Evolutionary conservation across 106 monocot species (phyloP).

Genomic region (Dactylorhiza incarnata): DNA sequence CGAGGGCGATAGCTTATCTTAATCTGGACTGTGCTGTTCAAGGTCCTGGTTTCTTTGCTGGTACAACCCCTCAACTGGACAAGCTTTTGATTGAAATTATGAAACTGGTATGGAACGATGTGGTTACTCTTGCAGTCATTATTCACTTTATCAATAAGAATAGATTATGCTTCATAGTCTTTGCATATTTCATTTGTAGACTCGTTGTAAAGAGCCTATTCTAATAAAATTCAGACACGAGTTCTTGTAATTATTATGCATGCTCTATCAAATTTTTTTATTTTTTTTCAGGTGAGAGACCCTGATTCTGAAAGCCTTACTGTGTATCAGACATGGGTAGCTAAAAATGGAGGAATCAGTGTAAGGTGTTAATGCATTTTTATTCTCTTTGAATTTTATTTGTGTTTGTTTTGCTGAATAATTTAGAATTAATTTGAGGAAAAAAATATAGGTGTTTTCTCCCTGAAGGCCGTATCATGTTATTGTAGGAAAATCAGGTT

Average conservation of each 20-base stretch:
- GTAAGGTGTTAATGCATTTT: constrained; percentile 36
- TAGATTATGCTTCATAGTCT: not conserved
- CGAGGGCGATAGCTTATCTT: constrained; percentile 73
- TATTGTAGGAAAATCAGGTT: not conserved
- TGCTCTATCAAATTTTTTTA: not conserved
- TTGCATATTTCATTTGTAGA: not conserved
- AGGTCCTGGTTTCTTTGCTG: constrained; percentile 73
- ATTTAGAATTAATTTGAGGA: too few relatives aligned
- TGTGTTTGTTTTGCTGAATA: not conserved
- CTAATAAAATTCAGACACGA: not conserved
- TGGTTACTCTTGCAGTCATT: not conserved
- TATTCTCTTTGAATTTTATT: constrained; percentile 5
- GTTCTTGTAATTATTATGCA: not conserved
- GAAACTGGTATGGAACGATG: constrained; percentile 41
- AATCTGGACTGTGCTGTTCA: constrained; percentile 94
- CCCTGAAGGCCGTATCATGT: too few relatives aligned
- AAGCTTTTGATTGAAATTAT: constrained; percentile 60
- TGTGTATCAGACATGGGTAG: constrained; percentile 57
- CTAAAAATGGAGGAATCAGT: constrained; percentile 34
- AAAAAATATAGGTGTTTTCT: too few relatives aligned
- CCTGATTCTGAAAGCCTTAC: constrained; percentile 48
- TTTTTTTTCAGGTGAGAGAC: constrained; percentile 52
- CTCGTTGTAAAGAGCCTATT: not conserved
- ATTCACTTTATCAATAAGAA: constrained; percentile 1
- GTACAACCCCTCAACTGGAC: constrained; percentile 78